Evolutionary conservation across 2,329 filamentous ascomycete genomes (phyloP), one percentile per base, ranked within the genome.

Genomic region (Teratosphaeriaceae sp.): DNA sequence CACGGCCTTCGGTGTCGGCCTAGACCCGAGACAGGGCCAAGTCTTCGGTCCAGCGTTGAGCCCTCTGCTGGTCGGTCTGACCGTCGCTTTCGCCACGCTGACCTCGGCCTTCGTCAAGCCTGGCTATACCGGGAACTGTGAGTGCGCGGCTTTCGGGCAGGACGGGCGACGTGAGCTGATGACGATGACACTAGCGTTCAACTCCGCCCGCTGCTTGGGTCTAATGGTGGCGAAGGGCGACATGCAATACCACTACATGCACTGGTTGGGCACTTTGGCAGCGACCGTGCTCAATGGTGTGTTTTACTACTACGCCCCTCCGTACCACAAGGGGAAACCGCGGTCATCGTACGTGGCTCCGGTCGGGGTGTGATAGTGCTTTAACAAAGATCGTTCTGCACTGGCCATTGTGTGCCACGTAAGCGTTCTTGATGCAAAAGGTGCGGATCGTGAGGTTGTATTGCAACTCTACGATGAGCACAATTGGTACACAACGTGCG

Each of bases 21-120:
- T 78, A 3, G 74, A 78, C 53, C 75, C 75, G 2, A 60, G 73
- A 2, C 73, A 77, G 50, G 64, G 64, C 1, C 58, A 66, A 15
- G 55, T 73, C 3, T 75, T 73, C 49, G 74, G 73, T 0, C 72
- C 70, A 4, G 67, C 71, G 1, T 56, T 74, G 1, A 67, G 67
- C 0, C 73, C 74, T 0, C 62, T 74, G 21, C 58, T 78, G 8
- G 22, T 76, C 13, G 69, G 72, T 5, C 44, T 69, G 12, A 54
- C 57, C 8, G 40, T 62, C 4, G 56, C 48, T 5, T 37, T 64
- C 13, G 56, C 50, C 11, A 59, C 45, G 18, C 59, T 62, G 22
- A 52, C 54, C 3, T 55, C 56, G 3, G 47, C 54, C 0, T 44
- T 61, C 30, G 56, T 52, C 2, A 56, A 56, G 39, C 48, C 49